A percentile compares a stretch with the other conserved stretches of the same genome.
Evolutionary conservation across 192 early-diverging fungal genomes (phyloP).

Genomic region (Entrophospora sp.): DNA sequence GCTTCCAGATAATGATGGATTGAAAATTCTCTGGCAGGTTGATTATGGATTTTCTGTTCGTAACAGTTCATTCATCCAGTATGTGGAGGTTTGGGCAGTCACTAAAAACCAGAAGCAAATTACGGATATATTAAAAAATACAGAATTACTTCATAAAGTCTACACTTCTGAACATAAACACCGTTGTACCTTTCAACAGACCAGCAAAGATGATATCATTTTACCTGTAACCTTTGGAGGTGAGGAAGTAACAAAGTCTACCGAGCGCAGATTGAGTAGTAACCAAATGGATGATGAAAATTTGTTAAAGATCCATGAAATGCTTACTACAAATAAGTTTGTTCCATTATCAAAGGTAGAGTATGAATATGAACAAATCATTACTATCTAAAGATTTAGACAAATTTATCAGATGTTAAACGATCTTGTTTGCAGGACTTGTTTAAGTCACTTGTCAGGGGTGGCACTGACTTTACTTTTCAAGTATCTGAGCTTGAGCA

Average conservation of each 20-base stretch:
- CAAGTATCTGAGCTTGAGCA: too few relatives aligned
- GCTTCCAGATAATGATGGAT: background rate
- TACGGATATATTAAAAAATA: too few relatives aligned
- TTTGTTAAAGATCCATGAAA: too few relatives aligned
- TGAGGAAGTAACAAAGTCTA: background rate
- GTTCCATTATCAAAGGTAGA: too few relatives aligned
- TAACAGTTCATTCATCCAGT: background rate
- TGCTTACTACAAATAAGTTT: too few relatives aligned
- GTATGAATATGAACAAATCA: too few relatives aligned
- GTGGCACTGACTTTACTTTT: too few relatives aligned
- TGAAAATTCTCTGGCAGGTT: slow-evolving; percentile 1
- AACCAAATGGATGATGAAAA: background rate
- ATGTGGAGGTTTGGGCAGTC: background rate
- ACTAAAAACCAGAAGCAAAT: background rate
- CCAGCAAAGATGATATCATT: background rate
- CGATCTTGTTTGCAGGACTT: background rate
- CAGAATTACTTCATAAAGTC: background rate
- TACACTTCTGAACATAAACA: background rate
- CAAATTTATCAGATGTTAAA: background rate
- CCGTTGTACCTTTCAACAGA: background rate
- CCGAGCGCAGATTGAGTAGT: background rate
- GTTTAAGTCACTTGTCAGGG: background rate
- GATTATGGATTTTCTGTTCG: too few relatives aligned
- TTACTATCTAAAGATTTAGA: background rate
- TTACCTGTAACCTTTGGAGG: background rate